Evolutionary conservation across 176 grass and related monocot genomes (phyloP), one percentile per base, ranked within the genome.

Genomic region (Cenchrus purpureus): DNA sequence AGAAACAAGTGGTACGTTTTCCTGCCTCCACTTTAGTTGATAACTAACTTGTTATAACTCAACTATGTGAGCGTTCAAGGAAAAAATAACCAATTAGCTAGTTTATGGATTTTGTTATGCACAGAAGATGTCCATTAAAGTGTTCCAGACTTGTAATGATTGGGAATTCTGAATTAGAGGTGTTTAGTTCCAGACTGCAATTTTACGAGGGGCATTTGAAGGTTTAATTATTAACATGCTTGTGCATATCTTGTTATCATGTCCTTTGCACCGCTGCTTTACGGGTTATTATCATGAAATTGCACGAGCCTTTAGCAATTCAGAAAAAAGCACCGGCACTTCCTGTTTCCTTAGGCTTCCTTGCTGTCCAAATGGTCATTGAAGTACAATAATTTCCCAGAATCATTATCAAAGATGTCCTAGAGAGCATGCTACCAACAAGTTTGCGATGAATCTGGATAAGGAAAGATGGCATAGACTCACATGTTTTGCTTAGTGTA

Each of bases 1-100:
- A 74, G 22, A 91, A 94, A 45, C 73, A 84, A 68, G 68, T 16
- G 57, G 82, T 98, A 32, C 76, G 80, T 17, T 79, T 76, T 76
- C 34, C 85, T 61, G 34, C 43, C 52, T 29, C 45, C 58, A 43
- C 65, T 79, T 69, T 55, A 53, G 12, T 65, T 76, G 55, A 57
- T 74, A 20, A 68, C 37, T 53, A 11, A 11, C 5, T 56, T 17
- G 54, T 17, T 56, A 56, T 57, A 57, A 57, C 54, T 68, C 57
- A 60, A 22, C n/a, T 22, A 22, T 60, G 20, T 22, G 57, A 10
- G 20, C 7, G 7, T 19, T 58, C 7, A 7, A 58, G 56, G 2
- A 8, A 58, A 58, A 58, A 58, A 58, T 48, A 59, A 7, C 13
- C 77, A 63, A 46, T 17, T 54, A 77, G 63, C 25, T 67, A 6